Percentiles rank a stretch among this genome's conserved stretches.
phyloP scores from a whole-genome alignment of 2,329 filamentous ascomycete genomes.

The Gnomoniopsis sp. region DNA sequence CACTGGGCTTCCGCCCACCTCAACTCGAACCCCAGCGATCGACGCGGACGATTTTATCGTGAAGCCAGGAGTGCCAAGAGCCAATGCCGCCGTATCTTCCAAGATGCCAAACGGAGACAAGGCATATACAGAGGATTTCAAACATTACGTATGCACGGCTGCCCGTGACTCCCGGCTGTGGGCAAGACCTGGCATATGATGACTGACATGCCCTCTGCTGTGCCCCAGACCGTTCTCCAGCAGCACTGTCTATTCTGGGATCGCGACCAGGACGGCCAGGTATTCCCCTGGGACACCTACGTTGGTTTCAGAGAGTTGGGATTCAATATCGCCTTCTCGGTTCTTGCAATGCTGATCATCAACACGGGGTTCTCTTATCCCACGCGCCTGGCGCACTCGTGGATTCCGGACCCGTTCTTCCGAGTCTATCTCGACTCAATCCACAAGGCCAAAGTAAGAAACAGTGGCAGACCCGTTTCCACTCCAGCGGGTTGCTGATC shows the following conservation, averaged over 20 bases:
- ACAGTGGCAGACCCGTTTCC: not conserved
- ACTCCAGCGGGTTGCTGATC: no score
- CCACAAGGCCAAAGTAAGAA: slow-evolving; percentile 36
- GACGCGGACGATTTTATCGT: not conserved
- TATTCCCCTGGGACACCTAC: slow-evolving; percentile 37
- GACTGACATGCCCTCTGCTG: no score
- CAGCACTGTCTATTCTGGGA: slow-evolving; percentile 41
- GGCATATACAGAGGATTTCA: not conserved
- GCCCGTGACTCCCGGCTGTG: no score
- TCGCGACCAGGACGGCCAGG: slow-evolving; percentile 35
- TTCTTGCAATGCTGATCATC: slow-evolving; percentile 37
- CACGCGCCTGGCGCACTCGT: not conserved
- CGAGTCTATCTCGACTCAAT: slow-evolving; percentile 27
- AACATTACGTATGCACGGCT: not conserved
- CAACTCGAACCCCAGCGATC: not conserved
- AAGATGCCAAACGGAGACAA: not conserved
- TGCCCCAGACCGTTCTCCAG: slow-evolving; percentile 32
- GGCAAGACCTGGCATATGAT: no score
- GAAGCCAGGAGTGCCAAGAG: not conserved
- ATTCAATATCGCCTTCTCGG: slow-evolving; percentile 36
- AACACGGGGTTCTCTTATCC: slow-evolving; percentile 42
- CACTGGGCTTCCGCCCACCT: not conserved
- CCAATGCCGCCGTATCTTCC: not conserved
- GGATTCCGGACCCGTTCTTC: slow-evolving; percentile 10
- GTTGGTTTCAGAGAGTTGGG: slow-evolving; percentile 36